Evolutionary conservation across 1,284 basidiomycete species (phyloP), one percentile per base, ranked within the genome.

Genomic region (Sporisorium reilianum): DNA sequence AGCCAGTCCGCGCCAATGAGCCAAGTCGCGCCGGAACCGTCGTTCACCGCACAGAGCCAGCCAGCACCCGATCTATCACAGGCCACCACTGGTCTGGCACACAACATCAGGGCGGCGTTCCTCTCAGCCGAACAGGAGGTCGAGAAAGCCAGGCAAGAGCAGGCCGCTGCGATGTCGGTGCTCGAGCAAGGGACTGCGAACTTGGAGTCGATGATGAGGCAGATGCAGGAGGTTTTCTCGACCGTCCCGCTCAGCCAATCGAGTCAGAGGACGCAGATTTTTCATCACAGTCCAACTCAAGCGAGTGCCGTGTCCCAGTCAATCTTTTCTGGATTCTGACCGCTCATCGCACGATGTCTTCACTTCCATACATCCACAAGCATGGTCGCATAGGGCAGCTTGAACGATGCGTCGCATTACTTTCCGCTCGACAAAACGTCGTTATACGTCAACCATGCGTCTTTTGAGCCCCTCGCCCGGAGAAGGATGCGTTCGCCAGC

Each of bases 401-500:
- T n/a, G n/a, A n/a, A n/a, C n/a, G n/a, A n/a, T n/a, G n/a, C n/a
- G n/a, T n/a, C n/a, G n/a, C n/a, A 18, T 45, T 45, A 26, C 44
- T 30, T 25, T 12, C 18, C 34, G 41, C n/a, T 55, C 41, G 41
- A 32, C 10, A 55, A 26, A 16, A 56, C 48, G 10, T 67, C 36
- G 30, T 58, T 48, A 20, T 69, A 75, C 5, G 53, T 26, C 30
- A 40, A 12, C 72, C 72, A 75, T 9, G 65, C 22, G 18, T 64
- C 68, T 16, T 58, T 71, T 12, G 73, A 58, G 5, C 46, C 65
- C 8, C 22, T 58, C 12, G 14, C 30, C 32, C 79, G 53, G 20
- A 84, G 51, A 18, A 79, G 36, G 40, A 84, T 82, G 4, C 81
- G 50, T 40, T 81, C 78, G 11, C 73, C 63, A 2, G 51, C 55